Conservation (phyloP, 2,329 filamentous ascomycete genomes). For the Fusarium verticillioides region DNA sequence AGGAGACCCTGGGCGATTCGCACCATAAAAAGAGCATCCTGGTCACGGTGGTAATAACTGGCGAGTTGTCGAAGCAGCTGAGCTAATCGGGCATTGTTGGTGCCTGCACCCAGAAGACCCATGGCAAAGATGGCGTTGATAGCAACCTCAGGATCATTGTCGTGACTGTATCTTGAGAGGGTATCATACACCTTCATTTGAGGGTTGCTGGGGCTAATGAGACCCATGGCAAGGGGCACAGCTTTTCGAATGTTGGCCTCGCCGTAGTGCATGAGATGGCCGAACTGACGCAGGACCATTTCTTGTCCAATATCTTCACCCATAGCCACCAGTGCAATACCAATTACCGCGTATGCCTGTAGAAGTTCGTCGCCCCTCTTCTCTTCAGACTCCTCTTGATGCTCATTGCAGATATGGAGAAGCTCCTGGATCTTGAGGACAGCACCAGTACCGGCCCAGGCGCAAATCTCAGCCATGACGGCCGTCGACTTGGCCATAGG, state of each 20-base stretch:
- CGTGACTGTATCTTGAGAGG: slow-evolving; percentile 95
- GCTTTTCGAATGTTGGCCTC: slow-evolving; percentile 97
- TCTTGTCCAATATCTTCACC: slow-evolving; percentile 98
- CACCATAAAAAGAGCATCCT: slow-evolving; percentile 98
- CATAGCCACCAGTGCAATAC: slow-evolving; percentile 95
- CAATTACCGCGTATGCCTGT: slow-evolving; percentile 95
- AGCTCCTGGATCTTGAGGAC: slow-evolving; percentile 98
- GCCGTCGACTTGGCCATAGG: slow-evolving; percentile 97
- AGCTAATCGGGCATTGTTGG: slow-evolving; percentile 96
- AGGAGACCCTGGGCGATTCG: slow-evolving; percentile 96
- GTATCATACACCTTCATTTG: slow-evolving; percentile 99
- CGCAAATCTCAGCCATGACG: slow-evolving; percentile 94
- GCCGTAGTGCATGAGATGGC: slow-evolving; percentile 98
- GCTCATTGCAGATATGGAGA: slow-evolving; percentile 97
- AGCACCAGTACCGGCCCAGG: slow-evolving; percentile 96
- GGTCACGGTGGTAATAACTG: slow-evolving; percentile 97
- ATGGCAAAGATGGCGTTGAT: slow-evolving; percentile 99
- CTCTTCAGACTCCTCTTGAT: slow-evolving; percentile 92
- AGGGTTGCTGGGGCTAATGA: slow-evolving; percentile 96
- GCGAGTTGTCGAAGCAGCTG: slow-evolving; percentile 94
- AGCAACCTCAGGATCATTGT: slow-evolving; percentile 97
- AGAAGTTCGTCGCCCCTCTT: slow-evolving; percentile 96
- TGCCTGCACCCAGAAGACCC: slow-evolving; percentile 95
- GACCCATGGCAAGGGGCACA: slow-evolving; percentile 94
- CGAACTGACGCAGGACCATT: slow-evolving; percentile 97